phyloP scores from a whole-genome alignment of 2,329 filamentous ascomycete species.

The Scleromitrula shiraiana region DNA sequence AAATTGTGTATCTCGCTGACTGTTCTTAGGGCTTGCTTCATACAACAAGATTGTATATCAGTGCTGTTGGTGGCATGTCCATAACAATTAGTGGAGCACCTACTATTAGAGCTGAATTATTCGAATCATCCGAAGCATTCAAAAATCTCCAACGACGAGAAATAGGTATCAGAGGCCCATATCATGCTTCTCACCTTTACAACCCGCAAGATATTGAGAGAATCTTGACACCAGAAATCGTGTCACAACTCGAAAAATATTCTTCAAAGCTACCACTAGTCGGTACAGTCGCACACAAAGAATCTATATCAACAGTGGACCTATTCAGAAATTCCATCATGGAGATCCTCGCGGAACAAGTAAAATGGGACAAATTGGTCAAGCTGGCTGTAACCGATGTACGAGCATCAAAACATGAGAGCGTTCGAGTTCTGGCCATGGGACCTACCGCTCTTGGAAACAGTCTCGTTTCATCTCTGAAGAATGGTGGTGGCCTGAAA shows the following conservation, averaged over 20 bases:
- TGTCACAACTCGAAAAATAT: slow-evolving; percentile 7
- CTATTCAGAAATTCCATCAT: slow-evolving; percentile 15
- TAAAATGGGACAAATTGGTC: slow-evolving; percentile 15
- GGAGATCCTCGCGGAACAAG: slow-evolving; percentile 14
- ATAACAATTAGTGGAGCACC: slow-evolving; percentile 22
- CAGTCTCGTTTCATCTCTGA: slow-evolving; percentile 6
- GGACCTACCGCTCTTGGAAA: slow-evolving; percentile 18
- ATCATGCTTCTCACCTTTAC: slow-evolving; percentile 28
- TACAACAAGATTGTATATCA: slow-evolving; percentile 17
- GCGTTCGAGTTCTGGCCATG: slow-evolving; percentile 17
- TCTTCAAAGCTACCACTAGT: slow-evolving; percentile 11
- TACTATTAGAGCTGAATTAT: slow-evolving; percentile 12
- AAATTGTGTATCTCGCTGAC: too few relatives aligned
- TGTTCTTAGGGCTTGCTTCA: slow-evolving; percentile 11
- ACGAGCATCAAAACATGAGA: slow-evolving; percentile 3
- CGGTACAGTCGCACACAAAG: slow-evolving; percentile 5
- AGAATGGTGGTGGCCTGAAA: slow-evolving; percentile 5
- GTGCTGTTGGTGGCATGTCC: slow-evolving; percentile 13
- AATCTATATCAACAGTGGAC: slow-evolving; percentile 9
- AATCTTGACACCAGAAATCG: slow-evolving; percentile 16
- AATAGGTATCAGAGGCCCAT: slow-evolving; percentile 22
- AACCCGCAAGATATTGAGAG: slow-evolving; percentile 18
- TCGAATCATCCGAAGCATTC: slow-evolving; percentile 8
- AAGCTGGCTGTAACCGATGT: slow-evolving; percentile 12
- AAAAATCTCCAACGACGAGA: slow-evolving; percentile 14